Evolutionary conservation across 2,329 filamentous ascomycete genomes (phyloP), one percentile per base, ranked within the genome.

Genomic region (Penicillium sp.): DNA sequence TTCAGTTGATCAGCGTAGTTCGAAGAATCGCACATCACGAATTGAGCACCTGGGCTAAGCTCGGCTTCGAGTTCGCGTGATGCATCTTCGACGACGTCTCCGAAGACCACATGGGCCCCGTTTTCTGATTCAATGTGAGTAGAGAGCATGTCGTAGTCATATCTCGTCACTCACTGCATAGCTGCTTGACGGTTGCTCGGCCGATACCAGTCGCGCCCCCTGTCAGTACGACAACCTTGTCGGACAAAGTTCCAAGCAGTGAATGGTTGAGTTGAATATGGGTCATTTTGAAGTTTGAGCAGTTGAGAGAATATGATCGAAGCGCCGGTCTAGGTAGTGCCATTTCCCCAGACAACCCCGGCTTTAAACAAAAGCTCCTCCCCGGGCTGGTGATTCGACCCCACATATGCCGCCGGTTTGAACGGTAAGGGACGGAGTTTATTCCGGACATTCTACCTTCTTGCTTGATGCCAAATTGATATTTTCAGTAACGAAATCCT

Each of bases 221-320:
- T 3, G 79, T 81, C 15, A 81, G 72, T 60, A 81, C 75, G 54
- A 81, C 75, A n/a, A 79, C 68, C 70, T 79, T 80, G 71, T 72
- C 76, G 69, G 60, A 57, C 34, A 71, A 58, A 7, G 55, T 49
- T 31, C 54, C 14, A 10, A 67, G 70, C 11, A 67, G 37, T 3
- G 59, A 52, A 22, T 55, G 45, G 20, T 67, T 54, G 15, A 66
- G 52, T 5, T 54, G 52, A 41, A 67, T 37, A 28, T 63, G 62
- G 37, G 64, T 45, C 65, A 66, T 67, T 34, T 42, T 56, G 7
- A 6, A 28, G 20, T 28, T 28, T 28, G 25, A 12, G 12, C 3
- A 12, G 10, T 42, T 35, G 22, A 12, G 15, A 10, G 22, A n/a
- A n/a, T 1, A n/a, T 8, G 15, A 3, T 7, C 2, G 10, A n/a